Percentiles rank a stretch among this genome's conserved stretches.
Conservation (phyloP, 768 basidiomycete genomes). For the Russula compacta region DNA sequence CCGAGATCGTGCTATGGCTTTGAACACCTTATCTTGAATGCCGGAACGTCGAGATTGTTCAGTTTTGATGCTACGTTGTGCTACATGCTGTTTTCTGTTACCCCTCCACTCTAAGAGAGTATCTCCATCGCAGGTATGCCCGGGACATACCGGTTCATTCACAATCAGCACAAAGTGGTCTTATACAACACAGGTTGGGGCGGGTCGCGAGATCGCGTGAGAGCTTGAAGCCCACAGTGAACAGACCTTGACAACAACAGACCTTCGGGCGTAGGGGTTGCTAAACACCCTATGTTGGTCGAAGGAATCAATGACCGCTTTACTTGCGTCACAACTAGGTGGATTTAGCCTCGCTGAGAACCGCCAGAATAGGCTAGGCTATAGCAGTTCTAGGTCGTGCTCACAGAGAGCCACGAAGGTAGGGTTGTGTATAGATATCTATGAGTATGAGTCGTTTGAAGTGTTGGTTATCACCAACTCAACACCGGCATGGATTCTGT, state of each 20-base stretch:
- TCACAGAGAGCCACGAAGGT: slow-evolving; percentile 53
- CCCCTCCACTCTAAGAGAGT: too few relatives aligned
- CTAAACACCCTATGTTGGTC: slow-evolving; percentile 66
- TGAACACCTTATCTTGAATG: slow-evolving; percentile 55
- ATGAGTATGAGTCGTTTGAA: slow-evolving; percentile 23
- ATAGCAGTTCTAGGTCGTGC: slow-evolving; percentile 13
- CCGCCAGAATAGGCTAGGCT: not conserved
- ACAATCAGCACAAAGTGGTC: slow-evolving; percentile 66
- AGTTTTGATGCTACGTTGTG: too few relatives aligned
- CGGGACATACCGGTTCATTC: slow-evolving; percentile 42
- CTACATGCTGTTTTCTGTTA: too few relatives aligned
- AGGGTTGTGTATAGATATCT: slow-evolving; percentile 56
- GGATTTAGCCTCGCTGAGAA: slow-evolving; percentile 49
- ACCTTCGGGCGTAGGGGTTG: slow-evolving; percentile 55
- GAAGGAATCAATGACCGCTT: slow-evolving; percentile 57
- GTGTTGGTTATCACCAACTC: slow-evolving; percentile 34
- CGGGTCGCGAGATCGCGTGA: too few relatives aligned
- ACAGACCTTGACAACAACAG: not conserved
- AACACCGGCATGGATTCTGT: not conserved
- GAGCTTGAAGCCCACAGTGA: not conserved
- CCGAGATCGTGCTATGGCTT: slow-evolving; percentile 41
- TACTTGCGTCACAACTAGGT: slow-evolving; percentile 52
- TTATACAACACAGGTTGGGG: slow-evolving; percentile 24
- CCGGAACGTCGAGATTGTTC: too few relatives aligned
- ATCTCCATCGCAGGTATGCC: not conserved